A percentile compares a stretch with the other conserved stretches of the same genome.
Evolutionary conservation across 106 monocot genomes (phyloP).

Genomic region (Dendrobium chrysotoxum): DNA sequence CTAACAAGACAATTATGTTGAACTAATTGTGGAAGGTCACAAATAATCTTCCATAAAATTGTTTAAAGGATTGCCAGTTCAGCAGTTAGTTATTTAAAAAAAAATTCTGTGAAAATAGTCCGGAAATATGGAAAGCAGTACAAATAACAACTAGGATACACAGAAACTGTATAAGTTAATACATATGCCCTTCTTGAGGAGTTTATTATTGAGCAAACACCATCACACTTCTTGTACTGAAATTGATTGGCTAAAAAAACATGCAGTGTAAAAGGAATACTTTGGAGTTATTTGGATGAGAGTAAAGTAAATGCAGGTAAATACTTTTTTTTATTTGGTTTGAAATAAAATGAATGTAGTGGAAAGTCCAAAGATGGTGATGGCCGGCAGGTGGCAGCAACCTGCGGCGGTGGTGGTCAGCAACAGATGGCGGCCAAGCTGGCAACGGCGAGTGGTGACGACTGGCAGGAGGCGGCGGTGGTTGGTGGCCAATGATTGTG

Average conservation of each 20-base stretch:
- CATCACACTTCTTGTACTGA: background rate
- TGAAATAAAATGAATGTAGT: too few relatives aligned
- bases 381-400: too few relatives aligned
- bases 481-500: too few relatives aligned
- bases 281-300: too few relatives aligned
- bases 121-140: background rate
- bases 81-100: background rate
- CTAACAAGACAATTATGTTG: background rate
- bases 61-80: background rate
- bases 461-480: too few relatives aligned
- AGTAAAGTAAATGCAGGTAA: too few relatives aligned
- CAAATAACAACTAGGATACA: background rate
- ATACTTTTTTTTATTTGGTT: too few relatives aligned
- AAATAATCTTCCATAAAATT: background rate
- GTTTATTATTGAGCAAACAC: background rate
- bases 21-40: background rate
- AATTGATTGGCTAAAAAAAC: background rate
- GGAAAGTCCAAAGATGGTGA: too few relatives aligned
- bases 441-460: too few relatives aligned
- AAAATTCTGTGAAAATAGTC: background rate
- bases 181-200: background rate
- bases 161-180: background rate
- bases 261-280: too few relatives aligned
- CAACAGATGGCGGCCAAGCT: too few relatives aligned
- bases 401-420: too few relatives aligned